Evolutionary conservation across 257 asterid genomes (phyloP), one percentile per base, ranked within the genome.

Genomic region (Orobanche coerulescens): DNA sequence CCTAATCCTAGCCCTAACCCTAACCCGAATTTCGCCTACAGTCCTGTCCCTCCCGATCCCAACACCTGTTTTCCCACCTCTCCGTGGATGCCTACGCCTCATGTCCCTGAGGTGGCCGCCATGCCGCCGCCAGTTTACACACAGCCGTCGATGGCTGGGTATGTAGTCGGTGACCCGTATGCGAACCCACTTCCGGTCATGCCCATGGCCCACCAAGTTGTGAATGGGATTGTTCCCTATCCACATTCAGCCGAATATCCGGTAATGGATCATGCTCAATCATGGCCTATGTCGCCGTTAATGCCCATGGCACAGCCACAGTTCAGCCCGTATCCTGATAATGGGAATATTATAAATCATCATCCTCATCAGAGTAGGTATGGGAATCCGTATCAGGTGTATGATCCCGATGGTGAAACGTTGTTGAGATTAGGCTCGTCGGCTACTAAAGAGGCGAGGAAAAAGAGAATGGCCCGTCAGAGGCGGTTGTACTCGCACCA

Each of bases 391-490:
- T 81, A 78, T 64, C 95, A 75, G 51, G 31, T 76, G 31, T 72
- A 28, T 13, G 86, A 75, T 37, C 78, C 76, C 7, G 75, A 72
- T 34, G 86, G 88, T 16, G 87, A 84, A 26, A 69, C 76, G 47
- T 18, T 72, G 57, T 68, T 79, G 65, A 75, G 84, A 39, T 57
- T 76, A 58, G 91, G 95, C 6, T 54, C 87, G 39, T 78, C 91
- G 1, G 95, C 92, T 0, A 86, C 97, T 5, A 93, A 81, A 61
- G 99, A 89, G 71, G 97, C 99, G 0, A 62, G 99, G 71, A 89
- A 89, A 89, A 93, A 83, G 44, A 74, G 99, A 69, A 93, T 93
- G 97, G 97, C 95, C 2, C 81, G 96, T 3, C 97, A 93, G 31
- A 66, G 91, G 60, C 51, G 81, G 50, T 56, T 81, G 1, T 65